Percentiles rank a stretch among this genome's conserved stretches.
These are phyloP conservation scores for Cocos nucifera DNA, from an alignment of 176 grass and related monocot species.

Conservation along the genomic window DNA sequence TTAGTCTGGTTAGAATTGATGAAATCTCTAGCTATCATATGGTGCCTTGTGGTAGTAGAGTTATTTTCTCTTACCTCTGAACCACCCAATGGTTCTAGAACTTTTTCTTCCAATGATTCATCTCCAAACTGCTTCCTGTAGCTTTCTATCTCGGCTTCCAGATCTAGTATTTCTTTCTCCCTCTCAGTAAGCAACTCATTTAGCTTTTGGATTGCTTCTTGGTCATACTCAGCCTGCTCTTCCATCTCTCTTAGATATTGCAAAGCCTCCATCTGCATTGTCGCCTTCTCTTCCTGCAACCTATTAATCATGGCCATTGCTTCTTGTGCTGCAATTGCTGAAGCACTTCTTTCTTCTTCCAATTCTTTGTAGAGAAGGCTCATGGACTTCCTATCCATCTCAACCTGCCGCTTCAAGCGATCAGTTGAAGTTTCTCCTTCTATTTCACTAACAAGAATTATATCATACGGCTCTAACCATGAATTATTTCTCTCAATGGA, in stretches of 20 bases:
- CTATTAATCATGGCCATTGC: constrained; percentile 18
- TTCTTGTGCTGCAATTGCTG: constrained; percentile 6
- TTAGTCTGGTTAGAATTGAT: not conserved
- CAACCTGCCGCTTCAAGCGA: constrained; percentile 2
- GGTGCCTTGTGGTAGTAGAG: not conserved
- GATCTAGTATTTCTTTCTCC: constrained; percentile 64
- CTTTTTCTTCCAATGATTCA: constrained; percentile 6
- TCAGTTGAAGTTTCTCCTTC: constrained; percentile 4
- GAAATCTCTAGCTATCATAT: constrained; percentile 9
- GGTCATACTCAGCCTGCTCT: constrained; percentile 85
- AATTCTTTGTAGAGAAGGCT: constrained; percentile 7
- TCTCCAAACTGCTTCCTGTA: constrained; percentile 30
- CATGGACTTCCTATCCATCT: constrained; percentile 13
- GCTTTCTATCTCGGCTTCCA: constrained; percentile 53
- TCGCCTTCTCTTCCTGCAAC: constrained; percentile 15
- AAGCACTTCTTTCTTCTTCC: constrained; percentile 12
- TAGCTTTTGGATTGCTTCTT: constrained; percentile 46
- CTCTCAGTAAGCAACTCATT: constrained; percentile 64
- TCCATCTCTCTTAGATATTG: constrained; percentile 98
- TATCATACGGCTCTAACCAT: constrained; percentile 27
- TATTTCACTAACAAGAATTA: constrained; percentile 6
- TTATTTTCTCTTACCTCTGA: constrained; percentile 1
- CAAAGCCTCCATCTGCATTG: constrained; percentile 28
- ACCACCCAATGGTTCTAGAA: constrained; percentile 1
- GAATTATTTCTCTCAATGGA: constrained; percentile 42